Evolutionary conservation across 2,329 filamentous ascomycete genomes (phyloP).

Genomic region (Aspergillus hiratsukae): DNA sequence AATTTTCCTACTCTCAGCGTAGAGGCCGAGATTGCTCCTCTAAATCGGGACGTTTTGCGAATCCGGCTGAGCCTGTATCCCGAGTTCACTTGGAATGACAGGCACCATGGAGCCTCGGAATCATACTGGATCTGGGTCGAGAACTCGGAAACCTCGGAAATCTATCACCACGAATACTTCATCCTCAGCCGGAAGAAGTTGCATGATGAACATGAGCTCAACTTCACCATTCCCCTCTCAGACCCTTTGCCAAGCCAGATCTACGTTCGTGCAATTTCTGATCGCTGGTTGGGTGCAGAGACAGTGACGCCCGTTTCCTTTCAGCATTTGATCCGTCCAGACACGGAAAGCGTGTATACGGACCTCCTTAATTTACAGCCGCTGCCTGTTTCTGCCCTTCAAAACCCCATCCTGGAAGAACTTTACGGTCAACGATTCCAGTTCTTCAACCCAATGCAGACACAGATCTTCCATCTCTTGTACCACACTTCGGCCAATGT

Average conservation of each 20-base stretch:
- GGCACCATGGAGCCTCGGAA: conserved; percentile 87
- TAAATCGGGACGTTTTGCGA: conserved; percentile 92
- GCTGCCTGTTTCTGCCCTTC: conserved; percentile 76
- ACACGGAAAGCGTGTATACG: conserved; percentile 96
- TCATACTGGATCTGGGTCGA: conserved; percentile 99
- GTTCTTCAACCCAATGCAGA: conserved; percentile 99
- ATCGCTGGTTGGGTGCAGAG: conserved; percentile 94
- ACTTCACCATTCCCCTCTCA: conserved; percentile 92
- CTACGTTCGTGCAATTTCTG: conserved; percentile 89
- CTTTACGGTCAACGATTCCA: conserved; percentile 86
- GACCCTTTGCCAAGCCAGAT: conserved; percentile 94
- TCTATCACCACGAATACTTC: conserved; percentile 97
- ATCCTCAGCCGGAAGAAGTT: conserved; percentile 86
- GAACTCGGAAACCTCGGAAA: conserved; percentile 94
- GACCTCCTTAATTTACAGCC: conserved; percentile 90
- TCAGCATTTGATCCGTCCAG: conserved; percentile 93
- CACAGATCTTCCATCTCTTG: conserved; percentile 93
- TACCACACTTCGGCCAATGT: conserved; percentile 93
- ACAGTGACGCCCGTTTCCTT: conserved; percentile 94
- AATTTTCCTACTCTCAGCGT: conserved; percentile 90
- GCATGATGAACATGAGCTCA: conserved; percentile 93
- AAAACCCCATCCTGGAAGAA: conserved; percentile 81
- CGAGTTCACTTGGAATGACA: conserved; percentile 92
- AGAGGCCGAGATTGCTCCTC: conserved; percentile 88
- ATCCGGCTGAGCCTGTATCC: conserved; percentile 81